These are phyloP conservation scores for Meira miltonrushii DNA, from an alignment of 1,284 basidiomycete species.

Conservation along the genomic window DNA sequence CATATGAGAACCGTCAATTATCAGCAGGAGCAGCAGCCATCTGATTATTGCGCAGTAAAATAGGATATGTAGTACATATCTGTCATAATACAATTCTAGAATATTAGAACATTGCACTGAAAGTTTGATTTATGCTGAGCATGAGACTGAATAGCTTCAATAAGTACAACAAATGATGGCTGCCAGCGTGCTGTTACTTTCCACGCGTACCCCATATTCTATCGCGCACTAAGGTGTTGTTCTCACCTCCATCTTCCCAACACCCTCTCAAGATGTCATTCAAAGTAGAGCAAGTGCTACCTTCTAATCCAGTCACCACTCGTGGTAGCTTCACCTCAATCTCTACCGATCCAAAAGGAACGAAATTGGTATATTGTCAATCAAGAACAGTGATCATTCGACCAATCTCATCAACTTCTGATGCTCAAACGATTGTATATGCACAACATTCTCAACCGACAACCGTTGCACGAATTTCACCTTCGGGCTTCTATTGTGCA, in stretches of 20 bases:
- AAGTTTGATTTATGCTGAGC: no score
- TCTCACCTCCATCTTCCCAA: neutral
- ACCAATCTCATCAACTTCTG: conserved; percentile 50
- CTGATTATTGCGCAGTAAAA: conserved; percentile 4
- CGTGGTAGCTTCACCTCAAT: conserved; percentile 76
- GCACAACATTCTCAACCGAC: conserved; percentile 76
- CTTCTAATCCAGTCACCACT: conserved; percentile 40
- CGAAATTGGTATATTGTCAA: conserved; percentile 79
- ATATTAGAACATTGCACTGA: no score
- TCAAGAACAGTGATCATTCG: conserved; percentile 66
- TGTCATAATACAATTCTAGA: no score
- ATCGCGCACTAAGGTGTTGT: neutral
- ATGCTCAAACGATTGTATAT: conserved; percentile 56
- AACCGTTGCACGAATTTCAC: conserved; percentile 85
- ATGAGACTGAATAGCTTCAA: no score
- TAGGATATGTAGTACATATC: neutral
- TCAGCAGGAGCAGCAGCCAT: conserved; percentile 35
- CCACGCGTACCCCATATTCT: no score
- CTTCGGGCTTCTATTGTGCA: conserved; percentile 90
- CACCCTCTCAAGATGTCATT: conserved; percentile 2
- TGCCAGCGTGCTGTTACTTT: no score
- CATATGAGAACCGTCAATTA: conserved; percentile 38
- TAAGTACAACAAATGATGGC: no score
- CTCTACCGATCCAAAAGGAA: conserved; percentile 65
- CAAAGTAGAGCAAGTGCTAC: conserved; percentile 1